Conservation (phyloP, 2,329 filamentous ascomycete genomes). For the Hypoxylon sp. region DNA sequence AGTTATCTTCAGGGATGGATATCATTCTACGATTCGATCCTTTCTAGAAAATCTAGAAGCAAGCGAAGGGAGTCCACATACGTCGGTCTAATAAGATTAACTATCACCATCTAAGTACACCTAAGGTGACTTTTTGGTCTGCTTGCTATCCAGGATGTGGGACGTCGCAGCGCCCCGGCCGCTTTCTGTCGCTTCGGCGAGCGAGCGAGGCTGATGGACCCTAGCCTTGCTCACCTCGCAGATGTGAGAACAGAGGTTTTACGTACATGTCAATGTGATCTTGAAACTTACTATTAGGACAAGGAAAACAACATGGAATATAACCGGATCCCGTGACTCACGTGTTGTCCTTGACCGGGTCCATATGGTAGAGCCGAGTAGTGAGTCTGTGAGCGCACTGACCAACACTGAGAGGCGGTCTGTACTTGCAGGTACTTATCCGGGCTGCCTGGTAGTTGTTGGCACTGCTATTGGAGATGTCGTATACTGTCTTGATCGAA, state of each 20-base stretch:
- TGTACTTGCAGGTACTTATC: too few relatives aligned
- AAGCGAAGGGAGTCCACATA: conserved; percentile 18
- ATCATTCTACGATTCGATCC: conserved; percentile 13
- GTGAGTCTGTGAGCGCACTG: too few relatives aligned
- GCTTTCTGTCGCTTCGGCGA: background rate
- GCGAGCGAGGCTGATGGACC: conserved; percentile 9
- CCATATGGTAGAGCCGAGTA: too few relatives aligned
- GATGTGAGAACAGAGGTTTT: conserved; percentile 1
- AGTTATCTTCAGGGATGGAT: conserved; percentile 17
- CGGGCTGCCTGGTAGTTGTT: too few relatives aligned
- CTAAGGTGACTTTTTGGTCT: conserved; percentile 16
- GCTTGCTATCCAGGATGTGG: conserved; percentile 20
- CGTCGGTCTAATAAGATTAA: too few relatives aligned
- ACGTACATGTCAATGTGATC: conserved; percentile 1
- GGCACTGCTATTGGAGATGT: too few relatives aligned
- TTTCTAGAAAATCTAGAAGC: conserved; percentile 37
- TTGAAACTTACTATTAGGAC: background rate
- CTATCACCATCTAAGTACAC: too few relatives aligned
- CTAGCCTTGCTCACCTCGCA: background rate
- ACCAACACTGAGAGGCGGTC: too few relatives aligned
- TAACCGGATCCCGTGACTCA: background rate
- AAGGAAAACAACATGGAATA: background rate
- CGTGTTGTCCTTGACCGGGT: too few relatives aligned
- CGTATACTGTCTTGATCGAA: too few relatives aligned
- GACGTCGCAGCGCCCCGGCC: conserved; percentile 1